phyloP scores from a whole-genome alignment of 306 rosid genomes.

The Oemleria cerasiformis region DNA sequence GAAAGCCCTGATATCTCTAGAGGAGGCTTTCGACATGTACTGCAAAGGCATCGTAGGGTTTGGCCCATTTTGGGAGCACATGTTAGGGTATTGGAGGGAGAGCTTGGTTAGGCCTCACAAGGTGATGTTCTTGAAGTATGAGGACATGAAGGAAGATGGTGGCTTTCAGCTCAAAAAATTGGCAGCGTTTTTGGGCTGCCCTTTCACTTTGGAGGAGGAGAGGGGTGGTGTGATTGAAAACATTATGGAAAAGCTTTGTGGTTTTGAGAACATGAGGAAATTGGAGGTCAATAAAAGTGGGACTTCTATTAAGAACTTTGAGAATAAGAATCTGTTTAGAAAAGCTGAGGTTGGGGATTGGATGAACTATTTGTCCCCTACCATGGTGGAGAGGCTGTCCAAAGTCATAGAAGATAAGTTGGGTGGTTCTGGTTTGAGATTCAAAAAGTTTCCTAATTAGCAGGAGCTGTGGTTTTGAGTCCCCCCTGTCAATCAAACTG shows the following conservation, averaged over 20 bases:
- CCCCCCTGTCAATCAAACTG: neutral
- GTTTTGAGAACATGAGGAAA: slow-evolving; percentile 46
- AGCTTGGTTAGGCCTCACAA: slow-evolving; percentile 44
- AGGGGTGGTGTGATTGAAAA: slow-evolving; percentile 33
- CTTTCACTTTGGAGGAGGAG: slow-evolving; percentile 46
- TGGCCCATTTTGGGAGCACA: slow-evolving; percentile 54
- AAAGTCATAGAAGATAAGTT: slow-evolving; percentile 41
- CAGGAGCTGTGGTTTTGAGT: neutral
- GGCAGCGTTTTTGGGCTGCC: slow-evolving; percentile 39
- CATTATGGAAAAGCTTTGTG: slow-evolving; percentile 35
- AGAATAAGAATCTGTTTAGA: slow-evolving; percentile 44
- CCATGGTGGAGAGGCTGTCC: slow-evolving; percentile 41
- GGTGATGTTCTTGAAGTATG: slow-evolving; percentile 51
- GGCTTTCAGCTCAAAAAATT: slow-evolving; percentile 30
- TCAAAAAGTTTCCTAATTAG: neutral
- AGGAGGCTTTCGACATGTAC: slow-evolving; percentile 48
- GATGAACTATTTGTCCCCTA: slow-evolving; percentile 49
- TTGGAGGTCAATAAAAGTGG: slow-evolving; percentile 45
- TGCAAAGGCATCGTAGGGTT: slow-evolving; percentile 39
- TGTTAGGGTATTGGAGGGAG: slow-evolving; percentile 55
- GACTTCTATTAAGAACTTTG: slow-evolving; percentile 25
- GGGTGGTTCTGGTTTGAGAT: slow-evolving; percentile 3
- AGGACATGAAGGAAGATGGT: slow-evolving; percentile 42
- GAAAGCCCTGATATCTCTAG: slow-evolving; percentile 9
- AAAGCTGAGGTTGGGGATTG: slow-evolving; percentile 62